Evolutionary conservation across 495 filamentous ascomycete species (phyloP), one percentile per base, ranked within the genome.

Genomic region (Aspergillus panamensis): DNA sequence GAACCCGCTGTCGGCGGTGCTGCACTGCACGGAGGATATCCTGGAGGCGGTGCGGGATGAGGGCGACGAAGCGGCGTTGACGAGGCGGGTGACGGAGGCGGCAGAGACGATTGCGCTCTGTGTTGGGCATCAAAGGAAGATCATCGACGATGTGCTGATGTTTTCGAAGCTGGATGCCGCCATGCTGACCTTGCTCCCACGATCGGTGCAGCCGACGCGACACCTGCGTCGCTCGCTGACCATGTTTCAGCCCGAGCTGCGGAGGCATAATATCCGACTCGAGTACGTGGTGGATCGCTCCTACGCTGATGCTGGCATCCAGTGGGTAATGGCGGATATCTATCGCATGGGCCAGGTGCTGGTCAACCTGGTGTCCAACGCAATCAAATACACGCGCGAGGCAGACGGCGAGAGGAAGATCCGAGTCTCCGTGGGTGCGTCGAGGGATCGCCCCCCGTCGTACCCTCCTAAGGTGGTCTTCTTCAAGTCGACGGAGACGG

Each of bases 1-100:
- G 8, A 96, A 94, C 59, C 91, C 91, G 1, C 76, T 94, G 8
- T 87, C 83, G 44, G 90, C 90, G 8, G 90, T 93, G 45, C 70
- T 92, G 33, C 89, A 92, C 69, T 92, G 88, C 65, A 84, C 86
- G 5, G 90, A 94, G 62, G 88, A 92, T 68, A 91, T 93, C 30
- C 52, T 67, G 10, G 65, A 69, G 9, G 65, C 55, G 1, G 48
- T 67, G 1, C 51, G 57, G 6, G 51, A 60, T 9, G 48, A 48
- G 40, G 53, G 53, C 2, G 33, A 49, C 4, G 21, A 53, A 3
- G 47, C 61, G 0, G 52, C 63, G 37, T 48, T 43, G 4, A n/a
- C 69, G 12, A 44, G 57, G 21, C 43, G 51, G 7, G 73, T 88
- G n/a, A 55, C 89, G 1, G 84, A 92, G 63, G 86, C 84, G 2